These are phyloP conservation scores for Tylopilus sp. DNA, from an alignment of 768 basidiomycete genomes.

Conservation along the genomic window DNA sequence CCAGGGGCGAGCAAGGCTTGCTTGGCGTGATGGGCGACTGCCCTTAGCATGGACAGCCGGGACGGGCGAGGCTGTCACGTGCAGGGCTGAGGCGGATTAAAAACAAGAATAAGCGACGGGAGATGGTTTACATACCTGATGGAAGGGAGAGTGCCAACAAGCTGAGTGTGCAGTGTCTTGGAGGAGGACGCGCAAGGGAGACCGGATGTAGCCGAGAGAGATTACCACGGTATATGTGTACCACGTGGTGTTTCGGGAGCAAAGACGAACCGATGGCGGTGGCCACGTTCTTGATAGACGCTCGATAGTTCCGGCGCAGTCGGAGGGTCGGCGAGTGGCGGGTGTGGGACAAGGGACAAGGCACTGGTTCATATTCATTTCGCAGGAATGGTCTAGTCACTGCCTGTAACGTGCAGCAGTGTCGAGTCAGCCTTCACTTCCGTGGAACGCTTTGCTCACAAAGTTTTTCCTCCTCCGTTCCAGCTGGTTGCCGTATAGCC, in stretches of 20 bases:
- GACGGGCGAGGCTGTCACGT: slow-evolving; percentile 32
- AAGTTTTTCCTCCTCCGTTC: slow-evolving; percentile 9
- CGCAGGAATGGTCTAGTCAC: slow-evolving; percentile 20
- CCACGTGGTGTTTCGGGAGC: neutral
- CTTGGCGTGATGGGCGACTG: slow-evolving; percentile 50
- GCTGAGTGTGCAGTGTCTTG: no score
- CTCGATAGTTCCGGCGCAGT: slow-evolving; percentile 16
- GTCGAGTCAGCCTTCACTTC: neutral
- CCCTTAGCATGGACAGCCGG: slow-evolving; percentile 76
- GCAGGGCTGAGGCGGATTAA: no score
- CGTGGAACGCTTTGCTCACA: no score
- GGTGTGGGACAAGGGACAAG: slow-evolving; percentile 13
- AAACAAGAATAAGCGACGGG: neutral
- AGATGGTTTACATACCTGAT: no score
- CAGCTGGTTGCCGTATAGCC: slow-evolving; percentile 12
- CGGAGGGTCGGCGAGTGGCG: slow-evolving; percentile 15
- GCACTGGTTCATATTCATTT: slow-evolving; percentile 26
- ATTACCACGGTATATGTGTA: neutral
- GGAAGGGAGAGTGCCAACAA: no score
- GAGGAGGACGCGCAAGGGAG: no score
- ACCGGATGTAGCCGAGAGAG: no score
- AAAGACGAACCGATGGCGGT: slow-evolving; percentile 14
- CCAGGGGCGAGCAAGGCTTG: slow-evolving; percentile 30
- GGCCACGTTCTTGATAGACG: slow-evolving; percentile 12
- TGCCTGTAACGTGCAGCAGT: slow-evolving; percentile 20